Base-by-base conservation (phyloP, 2,329 filamentous ascomycete species). In the Xylariaceae sp. region DNA sequence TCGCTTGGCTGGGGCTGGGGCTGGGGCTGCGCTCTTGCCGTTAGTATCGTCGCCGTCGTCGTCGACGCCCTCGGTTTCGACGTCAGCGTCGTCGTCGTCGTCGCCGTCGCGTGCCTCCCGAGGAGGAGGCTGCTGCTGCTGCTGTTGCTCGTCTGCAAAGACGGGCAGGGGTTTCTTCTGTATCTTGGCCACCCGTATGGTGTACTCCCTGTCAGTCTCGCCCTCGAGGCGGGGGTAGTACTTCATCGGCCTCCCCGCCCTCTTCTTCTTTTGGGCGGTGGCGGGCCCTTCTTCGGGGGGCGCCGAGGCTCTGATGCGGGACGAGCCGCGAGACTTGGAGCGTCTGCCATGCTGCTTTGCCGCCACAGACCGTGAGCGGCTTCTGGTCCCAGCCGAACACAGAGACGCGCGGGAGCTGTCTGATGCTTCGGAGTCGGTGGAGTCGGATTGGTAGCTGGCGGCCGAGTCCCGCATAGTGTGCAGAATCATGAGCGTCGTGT, bases 401-500 rank as follows among this genome's bases (percentile, higher is more conserved):
- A 26, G 5, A 38, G 35, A 13, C 36, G 33, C n/a, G 31, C 42
- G 31, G 5, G 51, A 44, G 15, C 46, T 36, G n/a, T 49, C 46
- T 4, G 49, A 49, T 3, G 42, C 33, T 13, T 50, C 51, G 3
- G 50, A 51, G n/a, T 49, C 46, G 3, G 19, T 39, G 2, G 51
- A 52, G 25, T 55, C 52, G 3, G 51, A 51, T 18, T 47, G 42
- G 14, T 47, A 47, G 13, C 43, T 37, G 28, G 60, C 43, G 32
- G 70, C 72, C 3, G 76, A 70, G 27, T 73, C 61, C 23, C 80
- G 72, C 1, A 75, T 68, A 38, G 79, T 75, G 51, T 89, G 85
- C 11, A 96, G 65, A 3, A 79, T 74, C 19, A 68, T 64, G 5
- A 94, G 69, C 1, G 90, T 68, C 5, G 65, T 57, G 46, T 95